Conservation (phyloP, 2,329 filamentous ascomycete genomes). For the Tolypocladium cylindrosporum region DNA sequence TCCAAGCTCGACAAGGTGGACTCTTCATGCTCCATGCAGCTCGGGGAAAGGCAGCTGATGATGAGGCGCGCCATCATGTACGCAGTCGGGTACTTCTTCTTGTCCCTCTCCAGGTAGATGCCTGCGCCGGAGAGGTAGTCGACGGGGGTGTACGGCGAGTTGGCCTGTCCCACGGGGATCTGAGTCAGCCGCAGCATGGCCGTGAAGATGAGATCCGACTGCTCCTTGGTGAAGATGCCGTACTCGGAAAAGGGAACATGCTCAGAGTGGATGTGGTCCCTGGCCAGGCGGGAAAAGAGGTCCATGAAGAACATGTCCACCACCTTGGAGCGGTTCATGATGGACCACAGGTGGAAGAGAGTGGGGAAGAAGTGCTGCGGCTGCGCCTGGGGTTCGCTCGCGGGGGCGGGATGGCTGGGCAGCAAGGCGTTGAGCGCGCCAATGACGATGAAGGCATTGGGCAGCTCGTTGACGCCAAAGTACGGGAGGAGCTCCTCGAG, state of each 20-base stretch:
- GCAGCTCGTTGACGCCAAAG: conserved; percentile 88
- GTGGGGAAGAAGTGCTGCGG: conserved; percentile 86
- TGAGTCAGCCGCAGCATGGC: conserved; percentile 81
- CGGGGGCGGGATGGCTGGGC: conserved; percentile 70
- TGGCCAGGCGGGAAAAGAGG: conserved; percentile 74
- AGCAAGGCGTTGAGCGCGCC: conserved; percentile 79
- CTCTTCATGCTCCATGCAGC: conserved; percentile 63
- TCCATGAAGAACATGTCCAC: conserved; percentile 86
- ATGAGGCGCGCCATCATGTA: conserved; percentile 93
- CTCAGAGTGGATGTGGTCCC: conserved; percentile 67
- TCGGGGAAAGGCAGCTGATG: conserved; percentile 82
- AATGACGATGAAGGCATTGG: conserved; percentile 87
- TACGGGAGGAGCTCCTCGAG: conserved; percentile 72
- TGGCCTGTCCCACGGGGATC: conserved; percentile 93
- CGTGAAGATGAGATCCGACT: conserved; percentile 88
- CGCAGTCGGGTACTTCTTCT: conserved; percentile 81
- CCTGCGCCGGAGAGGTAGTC: conserved; percentile 78
- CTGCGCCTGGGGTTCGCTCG: conserved; percentile 63
- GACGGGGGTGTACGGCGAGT: conserved; percentile 79
- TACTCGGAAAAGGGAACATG: conserved; percentile 75
- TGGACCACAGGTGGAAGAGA: conserved; percentile 92
- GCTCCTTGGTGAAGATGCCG: conserved; percentile 86
- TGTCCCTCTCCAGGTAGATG: conserved; percentile 81
- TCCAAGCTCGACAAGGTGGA: conserved; percentile 81
- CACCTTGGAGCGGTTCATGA: conserved; percentile 79